Conservation (phyloP, 2,329 filamentous ascomycete species). For the Sclerotinia spermophila region DNA sequence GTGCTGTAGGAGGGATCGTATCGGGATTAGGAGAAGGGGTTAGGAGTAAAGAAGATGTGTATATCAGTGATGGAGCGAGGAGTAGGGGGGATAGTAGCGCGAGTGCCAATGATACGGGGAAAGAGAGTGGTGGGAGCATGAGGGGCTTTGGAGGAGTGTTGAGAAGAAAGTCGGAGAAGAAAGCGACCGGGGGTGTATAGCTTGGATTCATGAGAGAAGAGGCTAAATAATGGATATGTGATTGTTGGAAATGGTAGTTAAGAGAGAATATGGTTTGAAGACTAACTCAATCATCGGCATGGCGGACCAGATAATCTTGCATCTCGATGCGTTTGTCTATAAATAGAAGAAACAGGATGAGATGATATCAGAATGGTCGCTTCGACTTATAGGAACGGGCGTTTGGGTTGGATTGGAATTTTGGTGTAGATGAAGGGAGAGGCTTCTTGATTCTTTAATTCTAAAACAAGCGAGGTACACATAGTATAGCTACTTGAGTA, state of each 20-base stretch:
- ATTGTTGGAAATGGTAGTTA: not conserved
- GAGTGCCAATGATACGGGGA: not conserved
- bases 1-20: conserved; percentile 28
- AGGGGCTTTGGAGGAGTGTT: not conserved
- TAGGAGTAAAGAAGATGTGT: conserved; percentile 7
- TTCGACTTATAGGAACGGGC: too few relatives aligned
- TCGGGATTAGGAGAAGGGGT: conserved; percentile 9
- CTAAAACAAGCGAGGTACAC: not conserved
- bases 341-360: not conserved
- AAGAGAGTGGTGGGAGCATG: not conserved
- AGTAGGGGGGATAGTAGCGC: not conserved
- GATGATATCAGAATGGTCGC: not conserved
- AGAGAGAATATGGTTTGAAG: not conserved
- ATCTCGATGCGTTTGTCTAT: not conserved
- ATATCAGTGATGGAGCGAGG: not conserved
- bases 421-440: not conserved
- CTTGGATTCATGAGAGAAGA: not conserved
- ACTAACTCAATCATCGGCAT: not conserved
- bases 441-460: not conserved
- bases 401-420: not conserved
- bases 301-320: not conserved
- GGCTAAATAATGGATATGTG: not conserved
- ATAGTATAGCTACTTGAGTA: not conserved
- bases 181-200: not conserved
- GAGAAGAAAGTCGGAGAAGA: conserved; percentile 1